Base-by-base conservation (phyloP, 768 basidiomycete genomes). In the Kwoniella sp. region DNA sequence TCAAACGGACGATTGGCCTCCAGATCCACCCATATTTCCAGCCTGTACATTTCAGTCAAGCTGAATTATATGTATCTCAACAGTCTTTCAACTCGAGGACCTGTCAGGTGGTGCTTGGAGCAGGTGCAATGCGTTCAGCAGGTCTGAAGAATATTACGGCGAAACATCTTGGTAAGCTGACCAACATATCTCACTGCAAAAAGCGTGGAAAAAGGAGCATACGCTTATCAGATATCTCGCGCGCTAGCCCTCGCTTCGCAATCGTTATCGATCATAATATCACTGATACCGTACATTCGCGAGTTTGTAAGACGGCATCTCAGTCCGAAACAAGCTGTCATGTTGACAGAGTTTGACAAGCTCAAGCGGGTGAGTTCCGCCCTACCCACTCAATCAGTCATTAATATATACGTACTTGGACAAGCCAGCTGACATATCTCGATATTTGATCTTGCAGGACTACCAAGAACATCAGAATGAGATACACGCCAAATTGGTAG, bases 391-490 rank as follows among this genome's bases (percentile, higher is more conserved):
- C n/a, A n/a, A n/a, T n/a, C n/a, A n/a, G n/a, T n/a, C n/a, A n/a
- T n/a, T n/a, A n/a, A n/a, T n/a, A n/a, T n/a, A n/a, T n/a, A n/a
- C n/a, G n/a, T n/a, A n/a, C n/a, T n/a, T n/a, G 15, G 56, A 22
- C 7, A 15, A 29, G 25, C 27, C 24, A 55, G 37, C 68, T 70
- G 37, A 67, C 33, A 21, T n/a, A n/a, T n/a, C n/a, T n/a, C n/a
- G n/a, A 8, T 24, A 5, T 10, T 49, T 9, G 17, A 44, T 44
- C 17, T 9, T 44, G 19, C 74, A 94, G 89, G 96, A 98, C 80
- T 98, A 90, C 76, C 95, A 98, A 84, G 96, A 98, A 80, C 96
- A 99, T 80, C 96, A 99, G 80, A 91, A 95, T 76, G 96, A 98
- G 83, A 98, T 99, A 58, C 95, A 98, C 79, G 86, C 91, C 55